phyloP scores from a whole-genome alignment of 148 eudicot genomes.

The Linanthus parryae region DNA sequence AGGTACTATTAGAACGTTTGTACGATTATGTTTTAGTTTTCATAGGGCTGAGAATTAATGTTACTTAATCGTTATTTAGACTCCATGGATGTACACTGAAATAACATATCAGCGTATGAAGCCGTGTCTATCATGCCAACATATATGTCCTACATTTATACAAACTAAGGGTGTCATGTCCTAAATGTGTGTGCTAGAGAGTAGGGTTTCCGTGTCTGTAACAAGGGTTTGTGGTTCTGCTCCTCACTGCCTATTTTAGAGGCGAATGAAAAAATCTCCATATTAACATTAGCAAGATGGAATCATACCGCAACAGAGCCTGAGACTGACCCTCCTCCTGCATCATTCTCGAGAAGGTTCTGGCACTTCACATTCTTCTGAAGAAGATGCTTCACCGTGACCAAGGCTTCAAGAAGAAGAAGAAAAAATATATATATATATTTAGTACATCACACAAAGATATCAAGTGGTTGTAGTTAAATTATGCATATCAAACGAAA shows the following conservation, averaged over 20 bases:
- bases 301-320: slow-evolving; percentile 71
- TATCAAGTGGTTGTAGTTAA: neutral
- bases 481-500: neutral
- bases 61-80: too few species aligned
- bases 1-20: too few species aligned
- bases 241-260: neutral
- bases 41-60: too few species aligned
- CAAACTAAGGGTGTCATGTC: too few species aligned
- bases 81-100: too few species aligned
- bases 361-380: slow-evolving; percentile 86
- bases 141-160: too few species aligned
- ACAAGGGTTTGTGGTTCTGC: neutral
- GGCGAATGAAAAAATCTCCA: too few species aligned
- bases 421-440: neutral
- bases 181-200: too few species aligned
- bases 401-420: slow-evolving; percentile 64
- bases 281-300: neutral
- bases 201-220: neutral
- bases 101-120: too few species aligned
- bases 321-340: slow-evolving; percentile 94
- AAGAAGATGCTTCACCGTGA: slow-evolving; percentile 77
- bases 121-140: too few species aligned
- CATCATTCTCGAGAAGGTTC: slow-evolving; percentile 85
- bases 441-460: neutral
- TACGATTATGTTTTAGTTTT: too few species aligned